Base-by-base conservation (phyloP, 164 flowering plant genomes). In the Echeveria elegans region DNA sequence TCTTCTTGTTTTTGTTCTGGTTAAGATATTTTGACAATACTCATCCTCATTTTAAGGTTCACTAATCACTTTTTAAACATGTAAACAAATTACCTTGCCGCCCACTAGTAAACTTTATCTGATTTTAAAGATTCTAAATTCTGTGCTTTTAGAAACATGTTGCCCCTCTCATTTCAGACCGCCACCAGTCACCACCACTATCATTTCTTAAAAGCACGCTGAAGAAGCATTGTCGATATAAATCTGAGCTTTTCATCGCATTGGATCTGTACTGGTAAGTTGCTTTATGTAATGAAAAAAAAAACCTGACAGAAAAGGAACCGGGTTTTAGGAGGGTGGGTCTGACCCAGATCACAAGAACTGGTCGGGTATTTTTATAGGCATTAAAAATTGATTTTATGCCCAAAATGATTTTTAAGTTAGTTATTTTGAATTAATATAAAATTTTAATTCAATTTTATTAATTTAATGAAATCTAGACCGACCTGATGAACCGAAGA, bases 191-290 rank as follows among this genome's bases (percentile, higher is more conserved):
- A 23, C 59, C 59, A 53, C 29, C 30, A 53, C 61, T 56, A 56
- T 56, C 61, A 56, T 56, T 56, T 56, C 61, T 56, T 26, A 56
- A 56, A 56, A 56, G 61, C 61, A 56, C 61, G 32, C 61, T 28
- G 12, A 28, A 56, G 61, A 26, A 24, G 61, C 21, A 56, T 26
- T 26, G 31, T 11, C 21, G 56, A 50, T 28, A 21, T 50, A 56
- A 56, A 56, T 56, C 31, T 56, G 61, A 56, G 32, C 32, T 56
- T 56, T 28, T 56, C 61, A 56, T 56, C 32, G 19, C 32, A 28
- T 26, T 53, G 32, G 19, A 56, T 56, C 34, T 56, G 61, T 28
- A 56, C 16, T 56, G 61, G 61, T 52, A 52, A 28, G 58, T 56
- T 9, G 31, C 60, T 53, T 53, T 53, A 50, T 50, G 24, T n/a